These are phyloP conservation scores for Boletus coccyginus DNA, from an alignment of 768 basidiomycete genomes.

Conservation along the genomic window DNA sequence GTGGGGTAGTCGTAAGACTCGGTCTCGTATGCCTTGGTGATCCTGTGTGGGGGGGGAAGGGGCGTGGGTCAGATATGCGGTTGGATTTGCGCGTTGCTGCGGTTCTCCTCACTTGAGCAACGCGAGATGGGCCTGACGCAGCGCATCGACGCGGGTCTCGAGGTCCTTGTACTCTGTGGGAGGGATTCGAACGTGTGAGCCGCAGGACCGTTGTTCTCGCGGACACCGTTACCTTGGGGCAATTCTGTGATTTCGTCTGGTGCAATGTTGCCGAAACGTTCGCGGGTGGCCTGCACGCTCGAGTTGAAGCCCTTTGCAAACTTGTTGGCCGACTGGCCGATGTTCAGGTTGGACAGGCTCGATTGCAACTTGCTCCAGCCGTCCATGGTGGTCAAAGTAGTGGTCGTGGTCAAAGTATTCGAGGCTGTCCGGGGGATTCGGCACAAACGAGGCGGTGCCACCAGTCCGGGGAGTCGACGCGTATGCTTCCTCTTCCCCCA, in stretches of 20 bases:
- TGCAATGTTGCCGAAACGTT: conserved; percentile 87
- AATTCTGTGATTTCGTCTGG: conserved; percentile 94
- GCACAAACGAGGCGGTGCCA: conserved; percentile 17
- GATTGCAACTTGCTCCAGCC: conserved; percentile 69
- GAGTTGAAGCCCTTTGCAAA: conserved; percentile 77
- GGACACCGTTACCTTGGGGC: conserved; percentile 62
- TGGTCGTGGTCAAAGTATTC: background rate
- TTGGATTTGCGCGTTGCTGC: background rate
- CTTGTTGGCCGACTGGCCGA: conserved; percentile 73
- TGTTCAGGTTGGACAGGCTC: conserved; percentile 60
- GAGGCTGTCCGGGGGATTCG: conserved; percentile 10
- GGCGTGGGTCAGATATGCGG: background rate
- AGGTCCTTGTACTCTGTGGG: conserved; percentile 92
- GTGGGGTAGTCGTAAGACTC: conserved; percentile 90
- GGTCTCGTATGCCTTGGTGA: conserved; percentile 83
- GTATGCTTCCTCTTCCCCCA: conserved; percentile 17
- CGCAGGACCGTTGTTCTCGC: background rate
- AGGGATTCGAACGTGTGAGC: background rate
- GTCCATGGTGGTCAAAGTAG: conserved; percentile 32
- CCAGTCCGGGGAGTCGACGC: conserved; percentile 26
- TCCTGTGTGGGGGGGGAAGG: conserved; percentile 40
- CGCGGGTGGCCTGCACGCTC: conserved; percentile 81
- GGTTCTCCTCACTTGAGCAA: conserved; percentile 65
- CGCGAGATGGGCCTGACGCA: conserved; percentile 71
- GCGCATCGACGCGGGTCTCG: conserved; percentile 91